phyloP scores from a whole-genome alignment of 1,284 basidiomycete genomes.

The Apiotrichum gracile region DNA sequence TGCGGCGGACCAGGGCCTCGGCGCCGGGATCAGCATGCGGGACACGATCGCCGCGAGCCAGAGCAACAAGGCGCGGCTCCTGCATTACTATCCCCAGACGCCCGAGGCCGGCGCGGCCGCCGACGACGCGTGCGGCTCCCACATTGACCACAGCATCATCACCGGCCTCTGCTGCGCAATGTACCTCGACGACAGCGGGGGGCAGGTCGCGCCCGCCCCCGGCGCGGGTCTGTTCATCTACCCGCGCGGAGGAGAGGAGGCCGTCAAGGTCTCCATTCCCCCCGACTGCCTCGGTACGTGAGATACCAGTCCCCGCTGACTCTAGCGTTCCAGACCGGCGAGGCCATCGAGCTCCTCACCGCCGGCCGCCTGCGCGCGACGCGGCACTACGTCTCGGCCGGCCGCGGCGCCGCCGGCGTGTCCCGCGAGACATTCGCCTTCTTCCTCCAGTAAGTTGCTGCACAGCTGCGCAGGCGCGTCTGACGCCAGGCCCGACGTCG shows the following conservation, averaged over 20 bases:
- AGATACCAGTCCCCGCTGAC: background rate
- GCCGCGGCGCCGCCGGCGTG: slow-evolving; percentile 43
- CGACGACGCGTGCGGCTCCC: slow-evolving; percentile 62
- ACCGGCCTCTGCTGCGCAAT: slow-evolving; percentile 82
- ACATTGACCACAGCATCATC: slow-evolving; percentile 71
- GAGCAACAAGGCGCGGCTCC: slow-evolving; percentile 60
- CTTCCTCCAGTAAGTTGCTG: slow-evolving; percentile 66
- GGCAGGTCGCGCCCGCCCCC: slow-evolving; percentile 43
- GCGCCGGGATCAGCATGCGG: no score
- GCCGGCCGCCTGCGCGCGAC: slow-evolving; percentile 65
- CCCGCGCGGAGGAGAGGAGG: slow-evolving; percentile 56
- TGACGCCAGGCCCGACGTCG: slow-evolving; percentile 58
- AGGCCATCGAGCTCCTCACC: slow-evolving; percentile 82
- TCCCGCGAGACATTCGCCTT: slow-evolving; percentile 77
- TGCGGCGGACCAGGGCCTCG: slow-evolving; percentile 86
- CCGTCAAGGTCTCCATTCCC: slow-evolving; percentile 78
- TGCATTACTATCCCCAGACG: slow-evolving; percentile 87
- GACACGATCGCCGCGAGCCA: slow-evolving; percentile 39
- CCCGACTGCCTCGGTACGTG: slow-evolving; percentile 42
- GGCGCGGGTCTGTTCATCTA: slow-evolving; percentile 80
- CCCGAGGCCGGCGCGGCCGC: slow-evolving; percentile 54
- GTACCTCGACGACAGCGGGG: slow-evolving; percentile 56
- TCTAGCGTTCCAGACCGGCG: slow-evolving; percentile 82
- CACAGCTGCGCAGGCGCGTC: background rate
- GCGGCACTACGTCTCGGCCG: slow-evolving; percentile 73